Base-by-base conservation (phyloP, 805 yeast species). In the Pichia phayaonensis region DNA sequence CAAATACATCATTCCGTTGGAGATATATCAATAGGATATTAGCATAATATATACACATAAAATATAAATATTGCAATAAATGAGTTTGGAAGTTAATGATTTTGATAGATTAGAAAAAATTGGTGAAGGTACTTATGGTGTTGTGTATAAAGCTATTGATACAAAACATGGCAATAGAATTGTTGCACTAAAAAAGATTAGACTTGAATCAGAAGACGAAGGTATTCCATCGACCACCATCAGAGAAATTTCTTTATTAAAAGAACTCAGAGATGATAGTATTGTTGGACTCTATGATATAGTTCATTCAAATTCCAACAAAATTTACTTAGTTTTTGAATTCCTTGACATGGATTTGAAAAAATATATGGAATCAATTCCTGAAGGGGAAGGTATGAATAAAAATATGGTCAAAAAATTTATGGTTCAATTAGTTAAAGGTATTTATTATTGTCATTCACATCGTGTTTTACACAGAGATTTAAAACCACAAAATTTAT, bases 141-240 rank as follows among this genome's bases (percentile, higher is more conserved):
- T 95, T 31, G 99, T 94, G 12, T 94, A 94, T 71, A 94, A 92
- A 67, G 99, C 99, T 1, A 74, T 90, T 47, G 97, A 92, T 64
- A 81, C 83, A 44, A 83, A 81, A 57, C 90, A 92, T 65, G 86
- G 90, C 58, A 92, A 92, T 70, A 79, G 97, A n/a, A 80, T 90
- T 43, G 99, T 94, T 38, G 99, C 99, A 0, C 73, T 94, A 59
- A 94, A 94, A 68, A 95, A 94, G 70, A 95, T 94, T 66, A 80
- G 98, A 52, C 72, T 94, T 48, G 99, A 94, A 66, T 88, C 95
- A 21, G 99, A 94, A 67, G 96, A 89, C 67, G 99, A 94, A 67
- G 99, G 99, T 20, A 97, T 95, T 22, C 99, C 99, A 2, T 90
- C 97, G 1, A 94, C 99, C 0, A 98, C 99, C 7, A 94, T 94